Base-by-base conservation (phyloP, 179 eudicot species). In the Corrigiola litoralis region DNA sequence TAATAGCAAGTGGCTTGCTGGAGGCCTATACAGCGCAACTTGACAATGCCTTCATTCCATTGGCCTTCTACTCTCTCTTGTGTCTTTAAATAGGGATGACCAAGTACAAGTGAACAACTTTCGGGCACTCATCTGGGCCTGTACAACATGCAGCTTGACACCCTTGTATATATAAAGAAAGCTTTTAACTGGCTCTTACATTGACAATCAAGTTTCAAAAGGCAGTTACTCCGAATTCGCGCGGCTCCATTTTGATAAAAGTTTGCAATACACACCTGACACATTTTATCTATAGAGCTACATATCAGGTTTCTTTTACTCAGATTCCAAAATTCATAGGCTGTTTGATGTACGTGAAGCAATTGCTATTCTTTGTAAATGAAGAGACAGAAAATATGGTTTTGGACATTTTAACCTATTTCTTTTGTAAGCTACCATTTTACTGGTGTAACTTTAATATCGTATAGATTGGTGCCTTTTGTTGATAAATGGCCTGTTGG, bases 21-120 rank as follows among this genome's bases (percentile, higher is more conserved):
- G 99, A 94, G 79, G 99, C 99, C 27, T 94, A 87, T 85, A 94
- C 97, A 25, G 91, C 97, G 47, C 97, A 94, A 72, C 99, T 94
- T 29, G 97, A 94, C 76, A 90, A 94, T 63, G 99, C 99, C 57
- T 94, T 94, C 88, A 94, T 94, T 69, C 99, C 99, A 18, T 87
- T 94, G 33, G 85, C 87, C 49, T 94, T 94, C 84, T 90, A 94
- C 73, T 87, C 91, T 74, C 90, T 94, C 44, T 86, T 90, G 53
- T 94, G 90, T 62, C 66, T 94, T 72, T 67, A 54, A 28, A 18
- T 29, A n/a, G 14, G 37, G 48, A 24, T 37, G 21, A 27, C 24
- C 44, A 31, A 31, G 27, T 52, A 16, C 6, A 23, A 42, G 27
- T 40, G 42, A 37, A 33, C 4, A 18, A 31, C 65, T 2, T 24